Conservation (phyloP, 805 yeast genomes). For the Scheffersomyces coipomensis region DNA sequence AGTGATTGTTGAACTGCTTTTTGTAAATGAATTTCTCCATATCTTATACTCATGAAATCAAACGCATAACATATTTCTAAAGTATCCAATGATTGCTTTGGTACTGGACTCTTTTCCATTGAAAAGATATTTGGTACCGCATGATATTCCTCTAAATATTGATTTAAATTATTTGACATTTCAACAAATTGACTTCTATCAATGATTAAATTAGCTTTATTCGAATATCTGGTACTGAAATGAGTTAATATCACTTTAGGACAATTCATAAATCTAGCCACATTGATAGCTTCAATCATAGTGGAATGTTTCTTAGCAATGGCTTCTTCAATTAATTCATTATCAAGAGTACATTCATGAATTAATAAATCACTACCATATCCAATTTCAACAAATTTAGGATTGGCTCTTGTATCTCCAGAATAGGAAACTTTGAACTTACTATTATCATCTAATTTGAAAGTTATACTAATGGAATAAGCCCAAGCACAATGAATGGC, state of each 20-base stretch:
- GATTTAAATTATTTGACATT: constrained; percentile 20
- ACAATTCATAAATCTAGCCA: constrained; percentile 71
- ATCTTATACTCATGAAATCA: constrained; percentile 35
- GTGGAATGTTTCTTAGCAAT: constrained; percentile 82
- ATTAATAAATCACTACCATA: constrained; percentile 66
- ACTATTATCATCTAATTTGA: constrained; percentile 41
- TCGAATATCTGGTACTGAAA: constrained; percentile 81
- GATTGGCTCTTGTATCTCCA: constrained; percentile 91
- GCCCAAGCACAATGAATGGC: constrained; percentile 88
- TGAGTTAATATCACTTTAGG: constrained; percentile 77
- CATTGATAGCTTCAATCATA: constrained; percentile 76
- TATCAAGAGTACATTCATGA: constrained; percentile 93
- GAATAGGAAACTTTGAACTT: constrained; percentile 78
- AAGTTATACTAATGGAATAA: constrained; percentile 56
- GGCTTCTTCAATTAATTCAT: constrained; percentile 76
- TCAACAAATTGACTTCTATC: constrained; percentile 18
- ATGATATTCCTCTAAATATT: constrained; percentile 24
- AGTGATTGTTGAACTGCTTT: constrained; percentile 13
- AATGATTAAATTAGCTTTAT: constrained; percentile 28
- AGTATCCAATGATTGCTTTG: constrained; percentile 20
- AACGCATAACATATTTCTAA: constrained; percentile 38
- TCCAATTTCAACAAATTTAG: constrained; percentile 66
- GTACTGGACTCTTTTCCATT: constrained; percentile 1
- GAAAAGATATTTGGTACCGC: constrained; percentile 24
- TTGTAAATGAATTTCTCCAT: constrained; percentile 10